These are phyloP conservation scores for Irpex sp. DNA, from an alignment of 1,284 basidiomycete genomes.

Conservation along the genomic window DNA sequence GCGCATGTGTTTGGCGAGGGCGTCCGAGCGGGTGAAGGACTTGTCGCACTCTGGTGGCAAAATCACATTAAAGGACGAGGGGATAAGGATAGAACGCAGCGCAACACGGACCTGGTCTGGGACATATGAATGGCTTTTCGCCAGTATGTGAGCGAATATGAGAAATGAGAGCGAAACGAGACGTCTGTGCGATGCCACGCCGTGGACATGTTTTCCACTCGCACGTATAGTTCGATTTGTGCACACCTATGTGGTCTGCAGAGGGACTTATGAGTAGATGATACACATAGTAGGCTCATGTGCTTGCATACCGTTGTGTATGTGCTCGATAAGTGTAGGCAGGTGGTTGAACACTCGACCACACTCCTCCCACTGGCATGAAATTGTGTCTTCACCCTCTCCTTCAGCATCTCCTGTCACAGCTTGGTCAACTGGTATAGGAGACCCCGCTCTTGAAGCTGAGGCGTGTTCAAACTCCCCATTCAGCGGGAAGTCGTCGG, in stretches of 20 bases:
- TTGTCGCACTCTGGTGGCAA: slow-evolving; percentile 78
- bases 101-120: slow-evolving; percentile 54
- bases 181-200: slow-evolving; percentile 79
- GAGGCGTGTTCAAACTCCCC: slow-evolving; percentile 17
- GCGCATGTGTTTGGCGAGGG: slow-evolving; percentile 88
- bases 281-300: slow-evolving; percentile 18
- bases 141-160: slow-evolving; percentile 90
- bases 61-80: background rate
- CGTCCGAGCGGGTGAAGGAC: slow-evolving; percentile 89
- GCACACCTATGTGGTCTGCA: slow-evolving; percentile 78
- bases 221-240: slow-evolving; percentile 85
- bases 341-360: slow-evolving; percentile 67
- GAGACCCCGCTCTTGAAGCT: slow-evolving; percentile 26
- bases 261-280: background rate
- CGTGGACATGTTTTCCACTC: slow-evolving; percentile 84
- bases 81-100: slow-evolving; percentile 18
- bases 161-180: slow-evolving; percentile 82
- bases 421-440: slow-evolving; percentile 18
- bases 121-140: slow-evolving; percentile 88
- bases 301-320: slow-evolving; percentile 59
- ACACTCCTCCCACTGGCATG: slow-evolving; percentile 80
- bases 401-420: slow-evolving; percentile 14
- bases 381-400: slow-evolving; percentile 30
- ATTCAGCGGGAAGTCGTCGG: slow-evolving; percentile 17
- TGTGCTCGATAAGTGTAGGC: slow-evolving; percentile 71